Conservation (phyloP, 257 asterid genomes). For the Jacaranda mimosifolia region DNA sequence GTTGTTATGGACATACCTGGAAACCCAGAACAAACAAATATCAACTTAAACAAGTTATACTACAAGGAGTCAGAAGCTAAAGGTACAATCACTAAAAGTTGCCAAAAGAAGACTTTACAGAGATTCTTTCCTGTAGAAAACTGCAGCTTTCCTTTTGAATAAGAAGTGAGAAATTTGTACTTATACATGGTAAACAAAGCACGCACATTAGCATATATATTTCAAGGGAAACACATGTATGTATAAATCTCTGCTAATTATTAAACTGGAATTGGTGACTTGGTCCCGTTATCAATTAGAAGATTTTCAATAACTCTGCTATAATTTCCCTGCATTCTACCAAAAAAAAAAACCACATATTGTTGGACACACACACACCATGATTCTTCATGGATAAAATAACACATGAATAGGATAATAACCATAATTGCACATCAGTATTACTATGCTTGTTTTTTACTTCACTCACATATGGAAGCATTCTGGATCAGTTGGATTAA, state of each 20-base stretch:
- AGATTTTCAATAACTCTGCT: background rate
- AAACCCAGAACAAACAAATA: slow-evolving; percentile 35
- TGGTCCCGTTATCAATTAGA: slow-evolving; percentile 9
- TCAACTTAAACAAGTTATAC: background rate
- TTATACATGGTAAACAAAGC: background rate
- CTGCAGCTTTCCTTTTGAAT: background rate
- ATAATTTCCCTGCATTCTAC: background rate
- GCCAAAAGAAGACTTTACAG: background rate
- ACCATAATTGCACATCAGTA: background rate
- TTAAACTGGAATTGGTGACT: background rate
- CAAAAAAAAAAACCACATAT: background rate
- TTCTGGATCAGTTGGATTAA: slow-evolving; percentile 98
- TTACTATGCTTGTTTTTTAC: no score
- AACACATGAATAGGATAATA: background rate
- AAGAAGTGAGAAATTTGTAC: background rate
- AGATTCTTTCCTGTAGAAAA: background rate
- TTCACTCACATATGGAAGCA: slow-evolving; percentile 90
- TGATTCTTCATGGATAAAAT: background rate
- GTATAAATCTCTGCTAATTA: background rate
- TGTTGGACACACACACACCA: no score
- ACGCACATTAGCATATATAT: background rate
- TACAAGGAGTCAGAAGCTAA: slow-evolving; percentile 24
- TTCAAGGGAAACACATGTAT: slow-evolving; percentile 2
- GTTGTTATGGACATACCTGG: slow-evolving; percentile 96
- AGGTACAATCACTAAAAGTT: slow-evolving; percentile 9